phyloP scores from a whole-genome alignment of 306 rosid genomes.

The Boehmeria nivea region DNA sequence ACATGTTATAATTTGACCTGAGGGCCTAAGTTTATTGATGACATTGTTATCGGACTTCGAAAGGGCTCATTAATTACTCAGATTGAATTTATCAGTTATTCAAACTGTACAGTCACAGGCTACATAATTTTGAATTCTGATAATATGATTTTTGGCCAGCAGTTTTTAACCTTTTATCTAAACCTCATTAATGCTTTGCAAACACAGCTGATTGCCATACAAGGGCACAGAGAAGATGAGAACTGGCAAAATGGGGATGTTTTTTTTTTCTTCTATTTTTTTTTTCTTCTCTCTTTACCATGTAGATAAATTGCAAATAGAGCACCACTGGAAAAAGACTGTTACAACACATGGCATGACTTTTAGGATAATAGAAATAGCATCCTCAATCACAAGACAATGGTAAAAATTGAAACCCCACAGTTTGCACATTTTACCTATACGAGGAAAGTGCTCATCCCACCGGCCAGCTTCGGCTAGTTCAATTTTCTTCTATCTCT shows the following conservation, averaged over 20 bases:
- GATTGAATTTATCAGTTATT: no score
- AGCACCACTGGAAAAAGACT: slow-evolving; percentile 23
- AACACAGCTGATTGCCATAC: no score
- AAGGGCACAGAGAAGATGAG: no score
- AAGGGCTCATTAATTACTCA: no score
- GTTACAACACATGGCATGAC: slow-evolving; percentile 17
- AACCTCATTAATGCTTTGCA: neutral
- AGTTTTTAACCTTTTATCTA: no score
- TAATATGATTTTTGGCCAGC: no score
- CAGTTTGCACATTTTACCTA: slow-evolving; percentile 40
- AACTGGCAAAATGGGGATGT: no score
- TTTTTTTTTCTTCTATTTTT: slow-evolving; percentile 6
- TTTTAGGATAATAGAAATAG: slow-evolving; percentile 19
- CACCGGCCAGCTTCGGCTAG: slow-evolving; percentile 37
- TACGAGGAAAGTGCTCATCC: slow-evolving; percentile 36
- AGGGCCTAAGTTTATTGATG: no score
- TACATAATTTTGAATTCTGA: no score
- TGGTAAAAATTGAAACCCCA: slow-evolving; percentile 27
- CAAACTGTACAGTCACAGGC: no score
- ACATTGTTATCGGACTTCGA: no score
- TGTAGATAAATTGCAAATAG: slow-evolving; percentile 12
- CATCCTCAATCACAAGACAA: slow-evolving; percentile 32
- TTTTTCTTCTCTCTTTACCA: slow-evolving; percentile 33
- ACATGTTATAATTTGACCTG: no score
- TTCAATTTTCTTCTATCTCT: slow-evolving; percentile 41